Base-by-base conservation (phyloP, 2,329 filamentous ascomycete genomes). In the Phoma sp. region DNA sequence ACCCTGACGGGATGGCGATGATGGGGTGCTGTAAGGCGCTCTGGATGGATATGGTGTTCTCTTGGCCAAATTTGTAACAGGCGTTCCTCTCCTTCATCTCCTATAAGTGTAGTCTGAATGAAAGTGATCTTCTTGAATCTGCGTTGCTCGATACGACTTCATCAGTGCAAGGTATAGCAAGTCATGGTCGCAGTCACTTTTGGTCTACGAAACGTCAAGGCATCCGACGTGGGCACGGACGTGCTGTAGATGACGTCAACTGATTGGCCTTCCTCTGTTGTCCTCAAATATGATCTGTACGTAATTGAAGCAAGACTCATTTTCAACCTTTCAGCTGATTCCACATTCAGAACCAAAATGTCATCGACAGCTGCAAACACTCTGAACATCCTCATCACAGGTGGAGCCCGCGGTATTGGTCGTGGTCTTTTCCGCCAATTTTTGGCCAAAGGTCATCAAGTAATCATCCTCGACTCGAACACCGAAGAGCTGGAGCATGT, bases 401-500 rank as follows among this genome's bases (percentile, higher is more conserved):
- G 78, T 25, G 78, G 74, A 43, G 78, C 77, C 4, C 73, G 76
- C 25, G 80, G 79, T 24, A 81, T 82, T 39, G 79, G 80, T 22
- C 74, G 79, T 35, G 76, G 74, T 31, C 69, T 81, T 15, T 76
- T 78, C 38, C 76, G 78, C 10, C 74, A 77, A 38, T 77, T 81
- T 43, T 69, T 78, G 19, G 57, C 68, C 17, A 58, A 66, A 10
- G 78, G 80, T n/a, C 75, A 81, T 65, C 72, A 74, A 29, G 74
- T 82, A 38, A 77, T 79, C 57, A 72, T 81, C 6, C 65, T 81
- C 32, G 79, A 81, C 53, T 71, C 76, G 39, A 77, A 81, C 58
- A 65, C 62, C 29, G 70, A 71, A 38, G 77, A 79, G 57, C 67
- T 80, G 8, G 60, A 70, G 7, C 69, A 80, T 58, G 74, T 76